phyloP scores from a whole-genome alignment of 2,329 filamentous ascomycete species.

The Fusarium sp. region DNA sequence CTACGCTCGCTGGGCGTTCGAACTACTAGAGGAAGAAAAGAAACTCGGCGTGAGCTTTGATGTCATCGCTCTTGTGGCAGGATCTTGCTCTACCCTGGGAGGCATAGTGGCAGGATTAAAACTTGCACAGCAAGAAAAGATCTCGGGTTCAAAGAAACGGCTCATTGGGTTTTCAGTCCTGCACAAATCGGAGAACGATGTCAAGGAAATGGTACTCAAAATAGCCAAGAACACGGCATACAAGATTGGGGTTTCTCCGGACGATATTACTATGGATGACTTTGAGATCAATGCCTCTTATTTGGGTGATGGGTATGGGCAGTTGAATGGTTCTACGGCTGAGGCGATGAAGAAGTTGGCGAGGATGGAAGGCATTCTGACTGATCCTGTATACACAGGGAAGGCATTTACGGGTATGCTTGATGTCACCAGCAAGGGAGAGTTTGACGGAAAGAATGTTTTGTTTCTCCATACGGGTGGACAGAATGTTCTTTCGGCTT shows the following conservation, averaged over 20 bases:
- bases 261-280: conserved; percentile 24
- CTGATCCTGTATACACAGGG: conserved; percentile 32
- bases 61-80: conserved; percentile 16
- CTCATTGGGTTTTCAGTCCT: conserved; percentile 26
- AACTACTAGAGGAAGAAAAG: conserved; percentile 25
- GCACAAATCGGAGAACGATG: neutral
- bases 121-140: conserved; percentile 14
- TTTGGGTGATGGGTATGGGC: conserved; percentile 24
- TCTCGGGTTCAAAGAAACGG: conserved; percentile 7
- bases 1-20: conserved; percentile 33
- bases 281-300: conserved; percentile 26
- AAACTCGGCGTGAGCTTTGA: conserved; percentile 21
- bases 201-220: conserved; percentile 9
- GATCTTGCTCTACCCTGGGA: conserved; percentile 29
- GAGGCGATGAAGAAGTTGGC: conserved; percentile 26
- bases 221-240: conserved; percentile 25
- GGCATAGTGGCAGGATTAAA: conserved; percentile 31
- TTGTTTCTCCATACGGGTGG: conserved; percentile 33
- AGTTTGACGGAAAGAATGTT: conserved; percentile 12
- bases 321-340: conserved; percentile 9
- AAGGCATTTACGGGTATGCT: conserved; percentile 28
- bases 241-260: conserved; percentile 12
- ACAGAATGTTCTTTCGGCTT: conserved; percentile 22
- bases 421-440: neutral
- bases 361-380: conserved; percentile 29